A percentile compares a stretch with the other conserved stretches of the same genome.
phyloP scores from a whole-genome alignment of 768 basidiomycete species.

The Auricularia heimuer region DNA sequence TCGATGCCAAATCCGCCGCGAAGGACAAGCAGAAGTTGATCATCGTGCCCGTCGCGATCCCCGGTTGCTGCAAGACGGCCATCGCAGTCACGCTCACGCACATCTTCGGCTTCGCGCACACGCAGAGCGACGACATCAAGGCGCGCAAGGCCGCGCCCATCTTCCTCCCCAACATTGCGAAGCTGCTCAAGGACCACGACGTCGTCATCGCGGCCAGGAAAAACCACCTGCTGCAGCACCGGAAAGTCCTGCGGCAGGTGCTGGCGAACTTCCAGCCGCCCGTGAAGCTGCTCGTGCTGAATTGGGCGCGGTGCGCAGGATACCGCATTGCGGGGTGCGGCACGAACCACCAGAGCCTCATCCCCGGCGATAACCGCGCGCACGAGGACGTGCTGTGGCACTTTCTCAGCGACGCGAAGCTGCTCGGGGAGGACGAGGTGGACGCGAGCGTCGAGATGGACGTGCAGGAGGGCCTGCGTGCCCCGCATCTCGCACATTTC shows the following conservation, averaged over 20 bases:
- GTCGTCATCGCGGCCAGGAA: not conserved
- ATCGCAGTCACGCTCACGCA: not conserved
- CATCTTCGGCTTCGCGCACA: not conserved
- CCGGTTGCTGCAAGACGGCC: not conserved
- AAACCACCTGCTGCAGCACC: not conserved
- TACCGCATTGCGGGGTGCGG: not conserved
- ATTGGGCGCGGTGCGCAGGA: not conserved
- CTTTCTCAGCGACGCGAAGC: not conserved
- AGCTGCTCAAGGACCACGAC: not conserved
- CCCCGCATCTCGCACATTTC: no score
- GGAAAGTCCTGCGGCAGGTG: not conserved
- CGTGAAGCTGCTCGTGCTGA: not conserved
- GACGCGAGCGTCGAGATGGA: not conserved
- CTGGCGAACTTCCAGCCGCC: not conserved
- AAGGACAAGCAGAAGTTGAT: not conserved
- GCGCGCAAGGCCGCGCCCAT: not conserved
- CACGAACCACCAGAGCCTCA: no score
- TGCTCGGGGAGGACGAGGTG: not conserved
- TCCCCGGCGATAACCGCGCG: not conserved
- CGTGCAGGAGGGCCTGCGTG: not conserved
- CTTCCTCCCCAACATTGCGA: not conserved
- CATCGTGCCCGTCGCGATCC: no score
- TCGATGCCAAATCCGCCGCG: constrained; percentile 1
- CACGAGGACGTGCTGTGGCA: not conserved
- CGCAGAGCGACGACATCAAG: not conserved